Evolutionary conservation across 768 basidiomycete genomes (phyloP).

Genomic region (Pleurotus platypus): DNA sequence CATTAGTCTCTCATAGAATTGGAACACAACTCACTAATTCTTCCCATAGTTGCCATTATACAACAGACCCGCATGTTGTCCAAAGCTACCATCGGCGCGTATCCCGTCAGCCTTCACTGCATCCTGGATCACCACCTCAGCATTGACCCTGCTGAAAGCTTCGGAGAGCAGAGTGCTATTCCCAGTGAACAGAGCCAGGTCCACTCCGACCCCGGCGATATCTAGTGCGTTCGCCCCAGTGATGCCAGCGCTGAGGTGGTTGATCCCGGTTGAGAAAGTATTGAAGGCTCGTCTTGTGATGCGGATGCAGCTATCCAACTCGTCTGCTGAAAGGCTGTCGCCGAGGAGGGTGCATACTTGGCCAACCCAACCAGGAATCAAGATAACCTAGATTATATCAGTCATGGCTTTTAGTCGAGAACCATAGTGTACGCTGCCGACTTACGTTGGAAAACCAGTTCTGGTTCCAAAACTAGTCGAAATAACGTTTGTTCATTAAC

Average conservation of each 20-base stretch:
- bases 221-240: slow-evolving; percentile 58
- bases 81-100: slow-evolving; percentile 21
- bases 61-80: slow-evolving; percentile 37
- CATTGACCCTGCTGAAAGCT: slow-evolving; percentile 33
- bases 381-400: slow-evolving; percentile 36
- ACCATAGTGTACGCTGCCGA: too few relatives aligned
- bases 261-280: slow-evolving; percentile 29
- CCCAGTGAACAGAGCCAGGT: slow-evolving; percentile 24
- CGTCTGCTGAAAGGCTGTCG: slow-evolving; percentile 27
- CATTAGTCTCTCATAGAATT: too few relatives aligned
- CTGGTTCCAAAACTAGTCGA: slow-evolving; percentile 35
- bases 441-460: slow-evolving; percentile 51
- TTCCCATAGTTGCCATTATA: slow-evolving; percentile 42
- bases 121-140: slow-evolving; percentile 34
- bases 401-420: background rate
- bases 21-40: slow-evolving; percentile 9
- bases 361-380: slow-evolving; percentile 46
- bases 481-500: background rate
- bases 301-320: slow-evolving; percentile 30
- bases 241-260: slow-evolving; percentile 32
- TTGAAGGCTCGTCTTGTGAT: slow-evolving; percentile 41
- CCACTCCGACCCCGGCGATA: slow-evolving; percentile 39
- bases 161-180: slow-evolving; percentile 26
- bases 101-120: slow-evolving; percentile 42
- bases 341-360: slow-evolving; percentile 44